These are phyloP conservation scores for Jackrogersella minutella DNA, from an alignment of 495 filamentous ascomycete species.

Conservation along the genomic window DNA sequence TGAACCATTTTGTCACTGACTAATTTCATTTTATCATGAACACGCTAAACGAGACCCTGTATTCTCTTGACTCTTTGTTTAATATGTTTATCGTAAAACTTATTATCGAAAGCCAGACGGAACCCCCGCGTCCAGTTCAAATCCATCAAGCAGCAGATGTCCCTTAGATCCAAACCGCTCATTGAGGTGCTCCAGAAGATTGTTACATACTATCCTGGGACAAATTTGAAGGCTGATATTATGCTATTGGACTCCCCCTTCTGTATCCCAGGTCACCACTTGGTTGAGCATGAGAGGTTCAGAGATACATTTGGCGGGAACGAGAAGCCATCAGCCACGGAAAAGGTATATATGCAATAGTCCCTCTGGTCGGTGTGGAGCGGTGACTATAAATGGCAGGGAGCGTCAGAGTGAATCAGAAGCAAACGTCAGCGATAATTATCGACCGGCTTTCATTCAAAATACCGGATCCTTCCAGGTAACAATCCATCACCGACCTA, in stretches of 20 bases:
- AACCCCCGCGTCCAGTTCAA: neutral
- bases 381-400: neutral
- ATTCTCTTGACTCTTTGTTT: neutral
- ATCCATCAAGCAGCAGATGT: neutral
- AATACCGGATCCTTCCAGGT: neutral
- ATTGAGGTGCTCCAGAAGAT: neutral
- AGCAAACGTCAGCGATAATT: neutral
- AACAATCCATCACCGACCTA: neutral
- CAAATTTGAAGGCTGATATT: neutral
- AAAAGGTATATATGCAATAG: neutral
- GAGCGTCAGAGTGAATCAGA: neutral
- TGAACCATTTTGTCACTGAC: neutral
- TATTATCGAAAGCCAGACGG: neutral
- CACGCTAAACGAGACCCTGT: neutral
- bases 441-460: neutral
- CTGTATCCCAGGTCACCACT: neutral
- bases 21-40: neutral
- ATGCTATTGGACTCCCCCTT: neutral
- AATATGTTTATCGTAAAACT: neutral
- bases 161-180: neutral
- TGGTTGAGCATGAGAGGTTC: neutral
- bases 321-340: too few species aligned
- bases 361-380: neutral
- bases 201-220: neutral
- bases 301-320: neutral